A percentile compares a stretch with the other conserved stretches of the same genome.
These are phyloP conservation scores for Neocucurbitaria cava DNA, from an alignment of 2,329 filamentous ascomycete species.

Conservation along the genomic window DNA sequence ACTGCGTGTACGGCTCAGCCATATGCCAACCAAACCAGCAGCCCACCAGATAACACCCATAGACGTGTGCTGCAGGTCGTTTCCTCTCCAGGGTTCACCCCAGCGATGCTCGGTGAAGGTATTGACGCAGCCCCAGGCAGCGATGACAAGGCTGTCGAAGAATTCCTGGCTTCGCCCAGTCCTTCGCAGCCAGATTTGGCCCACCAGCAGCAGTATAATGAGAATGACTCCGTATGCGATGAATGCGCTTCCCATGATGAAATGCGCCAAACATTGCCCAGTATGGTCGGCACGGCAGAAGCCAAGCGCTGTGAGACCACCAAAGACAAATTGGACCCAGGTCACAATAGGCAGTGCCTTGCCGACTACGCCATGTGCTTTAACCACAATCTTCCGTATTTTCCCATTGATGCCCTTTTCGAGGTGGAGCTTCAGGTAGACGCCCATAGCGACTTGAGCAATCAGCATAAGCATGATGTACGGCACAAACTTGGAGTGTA, in stretches of 20 bases:
- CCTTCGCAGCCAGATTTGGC: constrained; percentile 83
- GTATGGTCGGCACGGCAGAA: constrained; percentile 93
- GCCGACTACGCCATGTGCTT: constrained; percentile 80
- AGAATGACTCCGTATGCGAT: constrained; percentile 91
- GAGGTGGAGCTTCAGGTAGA: constrained; percentile 89
- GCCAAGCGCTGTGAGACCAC: constrained; percentile 87
- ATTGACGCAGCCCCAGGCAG: constrained; percentile 95
- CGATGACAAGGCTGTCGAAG: constrained; percentile 90
- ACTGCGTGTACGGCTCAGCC: constrained; percentile 84
- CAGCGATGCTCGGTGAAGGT: constrained; percentile 98
- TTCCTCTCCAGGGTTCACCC: constrained; percentile 87
- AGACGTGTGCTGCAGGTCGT: constrained; percentile 97
- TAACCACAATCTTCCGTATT: constrained; percentile 74
- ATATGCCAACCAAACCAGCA: constrained; percentile 87
- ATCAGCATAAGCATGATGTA: constrained; percentile 80
- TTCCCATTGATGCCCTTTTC: constrained; percentile 82
- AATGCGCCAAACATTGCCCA: constrained; percentile 93
- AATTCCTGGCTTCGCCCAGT: constrained; percentile 93
- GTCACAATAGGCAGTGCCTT: constrained; percentile 85
- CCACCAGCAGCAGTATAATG: constrained; percentile 84
- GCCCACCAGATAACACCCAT: constrained; percentile 99
- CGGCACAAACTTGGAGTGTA: constrained; percentile 82
- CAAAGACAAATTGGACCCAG: constrained; percentile 96
- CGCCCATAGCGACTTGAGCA: constrained; percentile 77
- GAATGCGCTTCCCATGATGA: constrained; percentile 98